These are phyloP conservation scores for Suhomyces sp. DNA, from an alignment of 805 yeast genomes.

Conservation along the genomic window DNA sequence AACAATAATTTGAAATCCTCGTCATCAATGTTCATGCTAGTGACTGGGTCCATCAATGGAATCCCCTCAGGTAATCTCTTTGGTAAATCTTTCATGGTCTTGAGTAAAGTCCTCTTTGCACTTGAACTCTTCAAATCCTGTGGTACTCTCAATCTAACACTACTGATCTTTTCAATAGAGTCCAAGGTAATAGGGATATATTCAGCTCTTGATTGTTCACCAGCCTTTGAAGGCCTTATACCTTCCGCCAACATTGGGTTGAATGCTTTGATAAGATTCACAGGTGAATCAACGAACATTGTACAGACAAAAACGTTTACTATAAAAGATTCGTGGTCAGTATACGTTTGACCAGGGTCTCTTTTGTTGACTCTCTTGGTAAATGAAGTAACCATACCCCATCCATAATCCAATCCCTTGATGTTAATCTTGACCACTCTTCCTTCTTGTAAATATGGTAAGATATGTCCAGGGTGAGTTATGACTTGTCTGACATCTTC, in stretches of 20 bases:
- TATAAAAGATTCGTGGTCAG: conserved; percentile 87
- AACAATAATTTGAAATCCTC: conserved; percentile 68
- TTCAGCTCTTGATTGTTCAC: conserved; percentile 71
- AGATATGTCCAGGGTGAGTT: conserved; percentile 85
- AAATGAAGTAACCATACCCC: conserved; percentile 87
- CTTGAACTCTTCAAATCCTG: conserved; percentile 59
- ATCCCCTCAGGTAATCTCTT: conserved; percentile 87
- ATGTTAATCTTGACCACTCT: conserved; percentile 72
- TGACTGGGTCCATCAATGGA: conserved; percentile 88
- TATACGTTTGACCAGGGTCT: conserved; percentile 53
- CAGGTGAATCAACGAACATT: conserved; percentile 82
- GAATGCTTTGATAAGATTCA: conserved; percentile 71
- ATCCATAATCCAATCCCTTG: conserved; percentile 75
- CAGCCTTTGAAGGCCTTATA: conserved; percentile 75
- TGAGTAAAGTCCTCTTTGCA: conserved; percentile 61
- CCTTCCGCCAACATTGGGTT: conserved; percentile 84
- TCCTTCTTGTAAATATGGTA: conserved; percentile 87
- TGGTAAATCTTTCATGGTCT: conserved; percentile 76
- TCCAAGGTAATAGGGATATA: conserved; percentile 82
- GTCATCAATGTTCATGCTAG: conserved; percentile 89
- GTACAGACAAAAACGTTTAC: conserved; percentile 80
- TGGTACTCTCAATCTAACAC: conserved; percentile 79
- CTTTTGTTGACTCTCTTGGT: conserved; percentile 68
- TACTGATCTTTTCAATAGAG: conserved; percentile 73
- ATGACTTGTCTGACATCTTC: conserved; percentile 77